phyloP scores from a whole-genome alignment of 2,329 filamentous ascomycete genomes.

The Ophiostoma perfectum region DNA sequence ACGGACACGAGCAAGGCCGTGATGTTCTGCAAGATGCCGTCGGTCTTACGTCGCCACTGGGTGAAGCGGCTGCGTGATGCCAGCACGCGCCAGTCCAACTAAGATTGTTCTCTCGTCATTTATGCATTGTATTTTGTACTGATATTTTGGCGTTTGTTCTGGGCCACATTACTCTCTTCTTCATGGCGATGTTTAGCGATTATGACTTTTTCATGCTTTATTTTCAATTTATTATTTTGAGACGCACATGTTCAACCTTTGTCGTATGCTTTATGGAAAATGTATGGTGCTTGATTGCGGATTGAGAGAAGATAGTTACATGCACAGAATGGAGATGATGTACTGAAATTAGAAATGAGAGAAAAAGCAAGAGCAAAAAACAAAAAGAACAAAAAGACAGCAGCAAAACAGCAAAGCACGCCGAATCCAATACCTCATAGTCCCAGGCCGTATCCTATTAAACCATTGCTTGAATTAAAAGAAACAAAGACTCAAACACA shows the following conservation, averaged over 20 bases:
- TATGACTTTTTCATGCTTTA: background rate
- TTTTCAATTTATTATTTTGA: background rate
- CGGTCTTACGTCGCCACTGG: constrained; percentile 50
- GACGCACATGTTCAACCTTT: no score
- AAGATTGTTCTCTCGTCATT: background rate
- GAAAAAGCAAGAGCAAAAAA: background rate
- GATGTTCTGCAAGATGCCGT: constrained; percentile 58
- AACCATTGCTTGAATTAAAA: background rate
- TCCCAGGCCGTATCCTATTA: background rate
- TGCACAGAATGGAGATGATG: background rate
- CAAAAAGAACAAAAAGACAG: background rate
- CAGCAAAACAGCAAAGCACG: background rate
- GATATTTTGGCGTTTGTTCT: background rate
- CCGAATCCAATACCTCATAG: constrained; percentile 4
- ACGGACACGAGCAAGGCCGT: constrained; percentile 57
- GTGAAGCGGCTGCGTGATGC: constrained; percentile 48
- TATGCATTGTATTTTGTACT: background rate
- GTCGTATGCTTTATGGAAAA: no score
- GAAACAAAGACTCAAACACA: background rate
- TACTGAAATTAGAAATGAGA: background rate
- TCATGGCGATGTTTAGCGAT: constrained; percentile 11
- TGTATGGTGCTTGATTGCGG: no score
- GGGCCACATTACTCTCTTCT: background rate
- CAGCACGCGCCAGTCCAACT: constrained; percentile 27
- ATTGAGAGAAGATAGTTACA: background rate